Evolutionary conservation across 257 asterid genomes (phyloP).

Genomic region (Haberlea rhodopensis): DNA sequence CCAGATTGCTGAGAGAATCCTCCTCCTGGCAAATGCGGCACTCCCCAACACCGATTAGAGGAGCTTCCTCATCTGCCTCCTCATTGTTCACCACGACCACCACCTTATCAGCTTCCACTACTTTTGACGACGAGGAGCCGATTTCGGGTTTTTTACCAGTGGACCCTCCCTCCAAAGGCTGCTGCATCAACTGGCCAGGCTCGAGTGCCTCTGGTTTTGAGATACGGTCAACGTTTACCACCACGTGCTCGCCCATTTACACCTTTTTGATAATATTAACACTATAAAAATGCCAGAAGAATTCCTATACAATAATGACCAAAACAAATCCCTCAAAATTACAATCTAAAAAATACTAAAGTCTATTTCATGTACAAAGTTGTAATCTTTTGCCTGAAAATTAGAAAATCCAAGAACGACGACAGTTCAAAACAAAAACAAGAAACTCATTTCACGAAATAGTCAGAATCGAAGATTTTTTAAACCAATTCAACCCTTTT

Average conservation of each 20-base stretch:
- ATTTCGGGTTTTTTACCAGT: conserved; percentile 40
- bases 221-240: conserved; percentile 43
- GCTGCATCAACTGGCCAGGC: conserved; percentile 33
- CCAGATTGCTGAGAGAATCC: conserved; percentile 64
- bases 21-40: conserved; percentile 99
- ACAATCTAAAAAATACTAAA: conserved; percentile 18
- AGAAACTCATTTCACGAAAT: conserved; percentile 26
- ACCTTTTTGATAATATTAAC: no score
- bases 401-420: conserved; percentile 24
- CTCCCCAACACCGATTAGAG: conserved; percentile 66
- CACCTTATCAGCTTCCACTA: conserved; percentile 37
- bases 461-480: conserved; percentile 1
- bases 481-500: conserved; percentile 20
- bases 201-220: conserved; percentile 38
- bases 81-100: conserved; percentile 42
- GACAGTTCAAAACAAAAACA: conserved; percentile 15
- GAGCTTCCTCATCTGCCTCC: conserved; percentile 60
- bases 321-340: conserved; percentile 29
- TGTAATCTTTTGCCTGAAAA: conserved; percentile 26
- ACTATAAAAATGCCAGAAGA: conserved; percentile 31
- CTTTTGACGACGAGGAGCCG: conserved; percentile 49
- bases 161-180: conserved; percentile 30
- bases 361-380: background rate
- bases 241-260: no score
- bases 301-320: conserved; percentile 27